Percentiles rank a stretch among this genome's conserved stretches.
phyloP scores from a whole-genome alignment of 148 eudicot species.

The Beta vulgaris region DNA sequence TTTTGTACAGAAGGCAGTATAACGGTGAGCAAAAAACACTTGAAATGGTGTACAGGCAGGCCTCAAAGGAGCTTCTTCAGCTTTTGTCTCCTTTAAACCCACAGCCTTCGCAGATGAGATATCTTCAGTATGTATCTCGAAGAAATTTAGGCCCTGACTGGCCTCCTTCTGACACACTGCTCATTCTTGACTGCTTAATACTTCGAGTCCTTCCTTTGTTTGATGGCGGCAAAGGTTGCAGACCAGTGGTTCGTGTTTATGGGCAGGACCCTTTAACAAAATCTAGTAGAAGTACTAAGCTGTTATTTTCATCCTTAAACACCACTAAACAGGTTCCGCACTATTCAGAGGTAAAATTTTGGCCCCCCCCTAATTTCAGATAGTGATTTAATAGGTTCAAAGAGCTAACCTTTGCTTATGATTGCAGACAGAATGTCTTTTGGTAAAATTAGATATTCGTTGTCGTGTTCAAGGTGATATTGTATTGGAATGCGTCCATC shows the following conservation, averaged over 20 bases:
- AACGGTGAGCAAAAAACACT: conserved; percentile 72
- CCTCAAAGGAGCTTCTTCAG: conserved; percentile 66
- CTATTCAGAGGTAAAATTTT: conserved; percentile 53
- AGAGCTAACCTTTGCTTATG: conserved; percentile 25
- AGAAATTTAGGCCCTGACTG: conserved; percentile 55
- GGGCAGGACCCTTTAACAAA: conserved; percentile 59
- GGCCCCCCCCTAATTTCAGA: not conserved
- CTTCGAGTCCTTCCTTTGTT: conserved; percentile 52
- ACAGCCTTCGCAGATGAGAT: conserved; percentile 70
- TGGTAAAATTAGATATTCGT: conserved; percentile 66
- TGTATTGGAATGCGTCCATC: conserved; percentile 70
- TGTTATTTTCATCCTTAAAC: conserved; percentile 55
- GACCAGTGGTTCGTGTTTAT: conserved; percentile 59
- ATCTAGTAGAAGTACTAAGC: conserved; percentile 55
- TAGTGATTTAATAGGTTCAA: conserved; percentile 5
- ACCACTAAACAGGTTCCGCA: conserved; percentile 43
- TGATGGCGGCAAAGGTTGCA: conserved; percentile 59
- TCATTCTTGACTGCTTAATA: conserved; percentile 53
- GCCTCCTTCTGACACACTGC: conserved; percentile 57
- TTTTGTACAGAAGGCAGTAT: conserved; percentile 62
- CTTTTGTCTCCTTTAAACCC: conserved; percentile 59
- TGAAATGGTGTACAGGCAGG: conserved; percentile 78
- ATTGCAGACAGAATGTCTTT: conserved; percentile 68
- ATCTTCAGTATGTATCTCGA: conserved; percentile 68
- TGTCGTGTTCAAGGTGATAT: conserved; percentile 79